phyloP scores from a whole-genome alignment of 345 rosid genomes.

The Rhizophora mangle region DNA sequence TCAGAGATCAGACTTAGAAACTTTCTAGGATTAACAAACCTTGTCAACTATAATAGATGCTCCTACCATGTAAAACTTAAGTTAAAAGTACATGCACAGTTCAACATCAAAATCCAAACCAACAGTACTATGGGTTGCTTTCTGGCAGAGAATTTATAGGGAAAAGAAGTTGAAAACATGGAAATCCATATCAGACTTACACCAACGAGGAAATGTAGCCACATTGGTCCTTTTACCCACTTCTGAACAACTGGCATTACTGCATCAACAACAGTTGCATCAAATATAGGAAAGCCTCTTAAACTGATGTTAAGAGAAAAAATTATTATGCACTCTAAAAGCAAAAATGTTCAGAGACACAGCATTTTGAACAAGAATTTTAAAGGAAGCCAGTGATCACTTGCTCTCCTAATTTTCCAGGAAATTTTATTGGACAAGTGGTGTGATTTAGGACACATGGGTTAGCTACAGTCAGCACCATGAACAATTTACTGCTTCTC shows the following conservation, averaged over 20 bases:
- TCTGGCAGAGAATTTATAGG: neutral
- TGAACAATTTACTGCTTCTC: too few relatives aligned
- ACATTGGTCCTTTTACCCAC: conserved; percentile 87
- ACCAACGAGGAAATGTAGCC: conserved; percentile 92
- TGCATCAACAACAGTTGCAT: conserved; percentile 32
- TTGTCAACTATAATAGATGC: too few relatives aligned
- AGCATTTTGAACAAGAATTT: too few relatives aligned
- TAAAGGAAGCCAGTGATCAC: too few relatives aligned
- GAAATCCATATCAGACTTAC: conserved; percentile 45
- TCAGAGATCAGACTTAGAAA: neutral
- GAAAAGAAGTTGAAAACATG: neutral
- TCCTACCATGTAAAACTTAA: neutral
- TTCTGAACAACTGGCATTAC: conserved; percentile 79
- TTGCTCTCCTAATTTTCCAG: too few relatives aligned
- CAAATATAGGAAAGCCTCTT: neutral
- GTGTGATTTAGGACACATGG: too few relatives aligned
- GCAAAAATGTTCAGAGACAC: too few relatives aligned
- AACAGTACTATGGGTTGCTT: neutral
- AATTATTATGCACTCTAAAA: too few relatives aligned
- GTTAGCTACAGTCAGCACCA: too few relatives aligned
- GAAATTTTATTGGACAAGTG: too few relatives aligned
- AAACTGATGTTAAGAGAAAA: too few relatives aligned
- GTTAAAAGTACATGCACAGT: neutral
- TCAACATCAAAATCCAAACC: neutral
- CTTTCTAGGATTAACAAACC: too few relatives aligned